Evolutionary conservation across 176 grass and related monocot genomes (phyloP).

Genomic region (Paspalum notatum): DNA sequence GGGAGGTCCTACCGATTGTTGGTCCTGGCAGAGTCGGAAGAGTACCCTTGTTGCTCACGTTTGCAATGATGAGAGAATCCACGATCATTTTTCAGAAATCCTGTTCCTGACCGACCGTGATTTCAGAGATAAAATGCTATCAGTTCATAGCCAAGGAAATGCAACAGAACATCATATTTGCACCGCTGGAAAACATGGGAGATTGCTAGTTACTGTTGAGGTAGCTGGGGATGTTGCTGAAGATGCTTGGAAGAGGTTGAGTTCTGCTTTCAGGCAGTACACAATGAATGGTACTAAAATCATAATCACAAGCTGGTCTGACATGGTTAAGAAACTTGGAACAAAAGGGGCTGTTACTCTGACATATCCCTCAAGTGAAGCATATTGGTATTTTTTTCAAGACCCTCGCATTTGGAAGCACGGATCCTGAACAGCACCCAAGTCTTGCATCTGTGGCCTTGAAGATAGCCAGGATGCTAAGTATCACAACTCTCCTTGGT

Average conservation of each 20-base stretch:
- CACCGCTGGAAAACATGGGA: neutral
- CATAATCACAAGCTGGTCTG: neutral
- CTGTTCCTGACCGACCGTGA: neutral
- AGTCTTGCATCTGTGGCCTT: neutral
- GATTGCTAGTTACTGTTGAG: constrained; percentile 4
- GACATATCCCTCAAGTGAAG: neutral
- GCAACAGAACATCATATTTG: neutral
- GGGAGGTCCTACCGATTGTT: neutral
- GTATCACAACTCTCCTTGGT: too few relatives aligned
- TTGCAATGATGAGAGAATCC: constrained; percentile 9
- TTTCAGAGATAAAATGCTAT: neutral
- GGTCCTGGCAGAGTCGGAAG: neutral
- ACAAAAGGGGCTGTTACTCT: neutral
- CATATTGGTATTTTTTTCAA: constrained; percentile 2
- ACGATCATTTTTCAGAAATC: neutral
- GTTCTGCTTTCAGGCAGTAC: neutral
- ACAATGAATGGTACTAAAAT: neutral
- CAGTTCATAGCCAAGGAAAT: neutral
- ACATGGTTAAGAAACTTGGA: neutral
- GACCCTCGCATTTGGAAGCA: neutral
- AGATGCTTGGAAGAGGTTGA: neutral
- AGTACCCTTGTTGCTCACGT: constrained; percentile 29
- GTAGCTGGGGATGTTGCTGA: neutral
- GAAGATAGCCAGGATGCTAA: neutral
- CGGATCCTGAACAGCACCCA: neutral